Evolutionary conservation across 805 yeast species (phyloP), one percentile per base, ranked within the genome.

Genomic region (Kodamaea laetipori): DNA sequence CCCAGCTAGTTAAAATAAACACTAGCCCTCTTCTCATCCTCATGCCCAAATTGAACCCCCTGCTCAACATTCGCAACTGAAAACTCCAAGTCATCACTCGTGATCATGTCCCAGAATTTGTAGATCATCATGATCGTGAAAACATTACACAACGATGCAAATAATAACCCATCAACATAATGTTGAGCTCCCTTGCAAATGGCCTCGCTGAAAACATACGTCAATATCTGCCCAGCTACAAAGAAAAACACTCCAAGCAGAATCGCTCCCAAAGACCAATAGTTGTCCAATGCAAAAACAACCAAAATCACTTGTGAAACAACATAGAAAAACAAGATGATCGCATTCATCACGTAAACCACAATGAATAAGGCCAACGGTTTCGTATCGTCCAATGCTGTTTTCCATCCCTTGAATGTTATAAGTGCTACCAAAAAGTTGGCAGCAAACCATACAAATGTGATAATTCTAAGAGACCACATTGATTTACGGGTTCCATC

Each of bases 31-130:
- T 67, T 67, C 43, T 67, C 73, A 26, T 55, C 63, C 3, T 57
- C 66, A 24, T 58, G 61, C 3, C 52, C 54, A 39, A 64, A 64
- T 4, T 63, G 59, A 41, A 68, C 65, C 4, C 69, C 70, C 25
- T 65, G 67, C 47, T 70, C 75, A 11, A 64, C 69, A 31, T 58
- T 65, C 10, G 75, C 74, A 40, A 88, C 94, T 38, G 89, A 80
- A 64, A 92, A 94, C 66, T 92, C 99, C 54, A 92, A 80, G 62
- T 94, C 98, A 57, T 92, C 98, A 45, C 83, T 81, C 9, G 98
- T 94, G 41, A 92, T 84, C 77, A 90, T 89, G 58, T 90, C 97
- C 97, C 98, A 92, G 54, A 82, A 88, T 66, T 94, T 90, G 72
- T 90, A 92, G 40, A 92, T 74, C 98, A 94, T 92, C 96, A 94